These are phyloP conservation scores for Penicillium sp. DNA, from an alignment of 2,329 filamentous ascomycete species.

Conservation along the genomic window DNA sequence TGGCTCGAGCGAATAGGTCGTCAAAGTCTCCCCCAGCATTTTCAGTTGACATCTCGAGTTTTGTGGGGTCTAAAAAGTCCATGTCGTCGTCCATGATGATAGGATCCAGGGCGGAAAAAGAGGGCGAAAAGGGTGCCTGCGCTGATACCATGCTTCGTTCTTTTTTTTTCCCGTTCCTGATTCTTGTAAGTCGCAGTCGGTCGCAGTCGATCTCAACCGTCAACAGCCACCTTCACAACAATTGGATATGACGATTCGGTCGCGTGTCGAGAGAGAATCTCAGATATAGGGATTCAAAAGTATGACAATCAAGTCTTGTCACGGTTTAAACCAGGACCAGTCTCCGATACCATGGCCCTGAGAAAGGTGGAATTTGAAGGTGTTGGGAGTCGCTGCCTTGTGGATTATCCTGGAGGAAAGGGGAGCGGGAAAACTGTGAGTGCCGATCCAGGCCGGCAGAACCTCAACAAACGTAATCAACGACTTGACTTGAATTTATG, in stretches of 20 bases:
- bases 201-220: slow-evolving; percentile 12
- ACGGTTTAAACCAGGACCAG: slow-evolving; percentile 20
- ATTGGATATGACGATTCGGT: not conserved
- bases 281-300: not conserved
- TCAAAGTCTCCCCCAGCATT: slow-evolving; percentile 45
- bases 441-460: slow-evolving; percentile 25
- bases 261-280: slow-evolving; percentile 2
- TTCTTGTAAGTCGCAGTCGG: slow-evolving; percentile 9
- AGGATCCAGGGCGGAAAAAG: slow-evolving; percentile 41
- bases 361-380: slow-evolving; percentile 6
- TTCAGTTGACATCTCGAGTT: slow-evolving; percentile 38
- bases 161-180: slow-evolving; percentile 1
- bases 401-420: slow-evolving; percentile 24
- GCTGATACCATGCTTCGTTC: slow-evolving; percentile 38
- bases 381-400: slow-evolving; percentile 20
- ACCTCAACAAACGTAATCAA: slow-evolving; percentile 12
- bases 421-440: slow-evolving; percentile 31
- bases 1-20: slow-evolving; percentile 39
- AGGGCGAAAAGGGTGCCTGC: slow-evolving; percentile 38
- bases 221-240: slow-evolving; percentile 12
- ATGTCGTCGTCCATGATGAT: slow-evolving; percentile 47
- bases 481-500: not conserved
- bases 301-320: slow-evolving; percentile 5
- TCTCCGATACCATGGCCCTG: slow-evolving; percentile 25
- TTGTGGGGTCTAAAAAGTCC: slow-evolving; percentile 44